Evolutionary conservation across 768 basidiomycete genomes (phyloP), one percentile per base, ranked within the genome.

Genomic region (Paxillus involutus): DNA sequence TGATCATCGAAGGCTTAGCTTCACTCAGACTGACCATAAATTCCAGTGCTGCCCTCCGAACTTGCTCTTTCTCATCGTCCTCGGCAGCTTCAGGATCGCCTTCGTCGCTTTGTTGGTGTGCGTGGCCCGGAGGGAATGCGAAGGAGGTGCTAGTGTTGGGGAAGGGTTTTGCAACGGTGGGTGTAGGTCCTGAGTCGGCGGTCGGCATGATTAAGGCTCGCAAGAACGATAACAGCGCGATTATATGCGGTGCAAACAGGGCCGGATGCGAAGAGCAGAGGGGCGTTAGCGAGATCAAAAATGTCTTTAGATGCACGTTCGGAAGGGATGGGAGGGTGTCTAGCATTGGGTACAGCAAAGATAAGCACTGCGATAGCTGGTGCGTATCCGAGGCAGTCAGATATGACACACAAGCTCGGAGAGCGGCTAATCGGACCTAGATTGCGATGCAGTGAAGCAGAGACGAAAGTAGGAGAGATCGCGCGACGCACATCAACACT

Each of bases 1-100:
- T 77, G 7, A 87, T 88, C 82, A 91, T 86, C 4, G 72, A 71
- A 0, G 90, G 85, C 35, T 79, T 77, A 3, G 89, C 81, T 69
- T 95, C 92, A 29, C 80, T 83, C n/a, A 96, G 69, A 12, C 81
- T 83, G 50, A 94, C 77, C 82, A 95, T 86, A 49, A 95, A 83
- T 69, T 95, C 93, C 10, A 94, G 72, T 9, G 90, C 88, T 0
- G 84, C 82, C 49, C 85, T 81, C 10, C 91, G 76, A 30, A 91
- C 77, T 17, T 86, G 85, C 39, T 85, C 80, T 50, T 82, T 79
- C 53, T 88, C 86, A 46, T 93, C 88, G 16, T 80, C 78, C 24
- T 79, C 80, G 16, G 77, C 75, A 0, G 56, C 58, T 40, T 79
- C 77, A 3, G 73, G 64, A 4, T 71, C 71, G 2, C 65, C 64